Percentiles rank a stretch among this genome's conserved stretches.
Conservation (phyloP, 768 basidiomycete genomes). For the Trametes maxima region DNA sequence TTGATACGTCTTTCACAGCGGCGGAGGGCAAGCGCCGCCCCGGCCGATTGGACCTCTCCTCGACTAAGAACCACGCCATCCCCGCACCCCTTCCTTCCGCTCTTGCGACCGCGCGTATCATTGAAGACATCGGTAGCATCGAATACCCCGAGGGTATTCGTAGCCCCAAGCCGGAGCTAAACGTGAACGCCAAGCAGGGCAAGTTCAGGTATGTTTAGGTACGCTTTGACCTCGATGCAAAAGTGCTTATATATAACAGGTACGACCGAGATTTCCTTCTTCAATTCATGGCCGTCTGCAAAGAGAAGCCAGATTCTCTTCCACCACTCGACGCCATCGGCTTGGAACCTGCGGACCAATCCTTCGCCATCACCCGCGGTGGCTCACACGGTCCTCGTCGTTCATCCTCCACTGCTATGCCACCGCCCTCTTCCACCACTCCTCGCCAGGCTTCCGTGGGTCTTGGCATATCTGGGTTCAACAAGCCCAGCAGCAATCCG, state of each 20-base stretch:
- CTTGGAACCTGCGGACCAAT: constrained; percentile 73
- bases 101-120: constrained; percentile 80
- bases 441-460: constrained; percentile 52
- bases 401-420: constrained; percentile 48
- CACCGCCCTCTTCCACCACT: constrained; percentile 37
- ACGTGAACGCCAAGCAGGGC: constrained; percentile 79
- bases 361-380: constrained; percentile 56
- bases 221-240: not conserved
- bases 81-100: constrained; percentile 60
- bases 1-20: constrained; percentile 57
- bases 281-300: constrained; percentile 95
- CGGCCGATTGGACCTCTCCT: constrained; percentile 71
- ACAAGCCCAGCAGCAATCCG: constrained; percentile 37
- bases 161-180: constrained; percentile 85
- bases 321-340: constrained; percentile 91
- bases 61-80: constrained; percentile 45
- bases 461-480: constrained; percentile 43
- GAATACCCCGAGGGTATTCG: constrained; percentile 81
- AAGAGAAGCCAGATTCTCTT: constrained; percentile 90
- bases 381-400: constrained; percentile 59
- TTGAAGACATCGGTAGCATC: constrained; percentile 78
- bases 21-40: constrained; percentile 59
- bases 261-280: constrained; percentile 98
- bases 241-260: constrained; percentile 41
- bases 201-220: constrained; percentile 71